Base-by-base conservation (phyloP, 2,329 filamentous ascomycete genomes). In the Calonectria henricotiae region DNA sequence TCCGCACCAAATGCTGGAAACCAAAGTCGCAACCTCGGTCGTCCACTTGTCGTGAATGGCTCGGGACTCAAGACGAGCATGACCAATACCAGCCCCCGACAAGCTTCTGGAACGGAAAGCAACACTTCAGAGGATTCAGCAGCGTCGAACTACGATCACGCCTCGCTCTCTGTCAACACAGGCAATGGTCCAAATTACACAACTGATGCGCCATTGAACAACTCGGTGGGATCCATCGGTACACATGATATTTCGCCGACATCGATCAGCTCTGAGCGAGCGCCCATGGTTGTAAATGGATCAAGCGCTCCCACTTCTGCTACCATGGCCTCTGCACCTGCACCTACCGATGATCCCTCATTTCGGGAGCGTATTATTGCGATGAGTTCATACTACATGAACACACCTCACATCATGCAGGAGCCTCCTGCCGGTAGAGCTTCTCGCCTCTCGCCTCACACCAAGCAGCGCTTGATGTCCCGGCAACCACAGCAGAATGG, bases 21-120 rank as follows among this genome's bases (percentile, higher is more conserved):
- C 54, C 82, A 80, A 51, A 82, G 74, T 65, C 83, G 78, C 39
- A 77, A 78, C 43, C 71, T 76, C 23, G 77, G 83, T 8, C 84
- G 87, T 12, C 88, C 89, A 0, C 78, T 89, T 2, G 85, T 90
- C 11, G 88, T 89, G 3, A 88, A 88, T 65, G 86, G 86, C 4
- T 86, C 86, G 5, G 80, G 80, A 6, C 73, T 84, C 51, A 83
- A 81, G 70, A 80, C 82, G 6, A 81, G 79, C 46, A 77, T 80
- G 4, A 75, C 73, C 9, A 73, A 77, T 8, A 65, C 67, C 5
- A 77, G 75, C 64, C 74, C 74, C 23, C 75, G 69, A 27, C 79
- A 73, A 39, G 46, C 65, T 32, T 69, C 69, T 8, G 72, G 66
- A 49, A 25, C 71, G 43, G 75, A 70, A 4, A 70, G 74, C 49